Conservation (phyloP, 2,329 filamentous ascomycete species). For the Incumbomyces delicatus region DNA sequence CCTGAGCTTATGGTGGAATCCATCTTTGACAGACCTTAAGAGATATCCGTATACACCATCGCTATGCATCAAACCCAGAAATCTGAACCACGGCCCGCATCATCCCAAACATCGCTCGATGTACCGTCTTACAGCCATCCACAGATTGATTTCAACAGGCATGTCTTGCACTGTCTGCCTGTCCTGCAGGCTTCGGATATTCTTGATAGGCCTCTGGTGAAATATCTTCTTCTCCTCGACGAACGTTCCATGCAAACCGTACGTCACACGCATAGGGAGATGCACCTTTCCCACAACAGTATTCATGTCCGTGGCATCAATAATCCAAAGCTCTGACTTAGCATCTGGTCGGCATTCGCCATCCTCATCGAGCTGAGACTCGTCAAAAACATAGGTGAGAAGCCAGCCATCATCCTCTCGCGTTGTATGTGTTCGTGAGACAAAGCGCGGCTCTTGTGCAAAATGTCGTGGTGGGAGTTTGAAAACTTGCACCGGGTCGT, state of each 20-base stretch:
- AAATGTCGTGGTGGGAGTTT: slow-evolving; percentile 51
- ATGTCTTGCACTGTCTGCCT: neutral
- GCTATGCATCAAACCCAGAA: neutral
- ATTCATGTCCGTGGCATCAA: slow-evolving; percentile 55
- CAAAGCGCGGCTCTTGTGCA: slow-evolving; percentile 59
- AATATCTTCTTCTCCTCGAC: slow-evolving; percentile 46
- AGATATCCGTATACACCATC: neutral
- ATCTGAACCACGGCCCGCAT: neutral
- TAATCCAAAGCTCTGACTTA: slow-evolving; percentile 56
- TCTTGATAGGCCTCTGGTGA: slow-evolving; percentile 36
- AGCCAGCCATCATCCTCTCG: slow-evolving; percentile 59
- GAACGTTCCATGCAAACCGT: slow-evolving; percentile 58
- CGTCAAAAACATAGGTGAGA: slow-evolving; percentile 61
- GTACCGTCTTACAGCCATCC: slow-evolving; percentile 6
- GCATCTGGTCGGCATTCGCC: slow-evolving; percentile 39
- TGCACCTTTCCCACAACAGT: slow-evolving; percentile 49
- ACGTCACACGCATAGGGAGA: slow-evolving; percentile 58
- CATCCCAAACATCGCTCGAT: slow-evolving; percentile 9
- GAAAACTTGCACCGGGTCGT: slow-evolving; percentile 54
- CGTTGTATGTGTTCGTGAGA: slow-evolving; percentile 35
- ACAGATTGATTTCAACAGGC: neutral
- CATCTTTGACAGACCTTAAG: too few relatives aligned
- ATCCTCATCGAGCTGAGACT: slow-evolving; percentile 48
- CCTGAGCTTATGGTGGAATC: too few relatives aligned
- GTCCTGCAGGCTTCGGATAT: slow-evolving; percentile 16